Evolutionary conservation across 306 rosid species (phyloP).

Genomic region (Pterocarpus macrocarpus): DNA sequence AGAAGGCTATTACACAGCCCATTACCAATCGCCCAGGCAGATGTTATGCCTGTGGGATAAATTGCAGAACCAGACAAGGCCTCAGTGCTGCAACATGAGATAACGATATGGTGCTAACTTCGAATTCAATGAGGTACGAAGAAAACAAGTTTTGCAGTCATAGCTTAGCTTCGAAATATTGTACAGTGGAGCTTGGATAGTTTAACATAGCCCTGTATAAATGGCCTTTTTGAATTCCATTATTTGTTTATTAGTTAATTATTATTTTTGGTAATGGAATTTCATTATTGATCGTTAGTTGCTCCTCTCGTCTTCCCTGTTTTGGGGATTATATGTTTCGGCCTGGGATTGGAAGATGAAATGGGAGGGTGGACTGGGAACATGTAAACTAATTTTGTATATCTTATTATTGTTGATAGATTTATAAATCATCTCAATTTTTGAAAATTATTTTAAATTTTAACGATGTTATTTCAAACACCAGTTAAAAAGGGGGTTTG

Average conservation of each 20-base stretch:
- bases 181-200: constrained; percentile 55
- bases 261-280: not conserved
- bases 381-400: not conserved
- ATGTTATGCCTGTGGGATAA: constrained; percentile 87
- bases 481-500: too few relatives aligned
- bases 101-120: constrained; percentile 43
- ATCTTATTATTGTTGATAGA: not conserved
- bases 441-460: not conserved
- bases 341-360: not conserved
- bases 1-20: constrained; percentile 81
- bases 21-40: constrained; percentile 95
- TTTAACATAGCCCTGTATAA: constrained; percentile 51
- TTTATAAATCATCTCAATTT: not conserved
- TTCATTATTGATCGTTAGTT: not conserved
- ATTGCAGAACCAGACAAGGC: constrained; percentile 56
- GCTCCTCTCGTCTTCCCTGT: not conserved
- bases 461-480: not conserved
- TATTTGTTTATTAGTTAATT: constrained; percentile 41
- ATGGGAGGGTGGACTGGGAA: not conserved
- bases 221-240: constrained; percentile 48
- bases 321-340: constrained; percentile 11
- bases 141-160: constrained; percentile 65
- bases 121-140: constrained; percentile 41
- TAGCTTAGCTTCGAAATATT: constrained; percentile 55
- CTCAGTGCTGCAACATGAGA: constrained; percentile 93